phyloP scores from a whole-genome alignment of 1,284 basidiomycete genomes.

The Cutaneotrichosporon arboriforme region DNA sequence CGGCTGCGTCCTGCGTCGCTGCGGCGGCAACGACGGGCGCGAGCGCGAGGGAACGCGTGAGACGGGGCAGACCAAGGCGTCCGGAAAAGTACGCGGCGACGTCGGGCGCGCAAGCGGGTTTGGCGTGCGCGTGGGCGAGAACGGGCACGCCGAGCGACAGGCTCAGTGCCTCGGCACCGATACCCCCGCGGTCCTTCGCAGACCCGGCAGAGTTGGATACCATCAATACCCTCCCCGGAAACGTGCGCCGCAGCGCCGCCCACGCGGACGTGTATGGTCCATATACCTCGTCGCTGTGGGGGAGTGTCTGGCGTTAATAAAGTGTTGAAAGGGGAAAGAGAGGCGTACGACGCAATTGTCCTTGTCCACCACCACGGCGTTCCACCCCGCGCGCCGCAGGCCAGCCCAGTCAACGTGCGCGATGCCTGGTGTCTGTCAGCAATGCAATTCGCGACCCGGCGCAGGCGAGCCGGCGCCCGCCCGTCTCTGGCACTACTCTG shows the following conservation, averaged over 20 bases:
- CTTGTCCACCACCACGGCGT: slow-evolving; percentile 89
- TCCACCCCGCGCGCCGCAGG: slow-evolving; percentile 69
- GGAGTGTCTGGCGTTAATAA: slow-evolving; percentile 59
- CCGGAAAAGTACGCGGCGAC: slow-evolving; percentile 59
- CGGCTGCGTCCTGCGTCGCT: slow-evolving; percentile 27
- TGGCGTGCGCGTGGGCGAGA: slow-evolving; percentile 67
- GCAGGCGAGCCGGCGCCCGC: not conserved
- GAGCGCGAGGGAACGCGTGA: not conserved
- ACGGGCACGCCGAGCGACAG: slow-evolving; percentile 73
- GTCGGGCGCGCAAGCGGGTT: slow-evolving; percentile 68
- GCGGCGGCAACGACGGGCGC: slow-evolving; percentile 1
- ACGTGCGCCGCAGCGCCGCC: slow-evolving; percentile 64
- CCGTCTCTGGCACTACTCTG: too few species aligned
- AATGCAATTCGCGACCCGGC: not conserved
- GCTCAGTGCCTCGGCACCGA: slow-evolving; percentile 81
- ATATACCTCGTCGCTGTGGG: slow-evolving; percentile 64
- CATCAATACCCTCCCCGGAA: slow-evolving; percentile 77
- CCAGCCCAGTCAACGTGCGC: slow-evolving; percentile 78
- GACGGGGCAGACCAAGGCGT: slow-evolving; percentile 21
- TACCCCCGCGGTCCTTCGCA: slow-evolving; percentile 65
- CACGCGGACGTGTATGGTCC: slow-evolving; percentile 75
- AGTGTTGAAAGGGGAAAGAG: not conserved
- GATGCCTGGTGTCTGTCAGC: slow-evolving; percentile 59
- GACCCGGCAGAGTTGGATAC: slow-evolving; percentile 94
- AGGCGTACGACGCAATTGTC: slow-evolving; percentile 83